Conservation (phyloP, 164 flowering plant genomes). For the Chimonanthus salicifolius region DNA sequence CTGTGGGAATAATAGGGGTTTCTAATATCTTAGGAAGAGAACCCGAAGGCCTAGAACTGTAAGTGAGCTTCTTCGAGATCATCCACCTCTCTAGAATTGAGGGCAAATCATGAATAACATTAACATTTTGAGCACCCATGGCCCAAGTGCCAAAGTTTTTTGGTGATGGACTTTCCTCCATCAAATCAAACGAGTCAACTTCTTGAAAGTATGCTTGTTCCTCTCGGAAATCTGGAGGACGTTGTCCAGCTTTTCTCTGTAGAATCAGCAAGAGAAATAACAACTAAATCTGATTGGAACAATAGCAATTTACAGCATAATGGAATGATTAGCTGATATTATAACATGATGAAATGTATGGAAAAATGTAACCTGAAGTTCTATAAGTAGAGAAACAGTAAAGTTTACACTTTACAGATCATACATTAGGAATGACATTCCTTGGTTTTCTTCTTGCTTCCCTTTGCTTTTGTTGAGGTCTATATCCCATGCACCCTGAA, state of each 20-base stretch:
- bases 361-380: neutral
- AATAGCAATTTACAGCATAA: neutral
- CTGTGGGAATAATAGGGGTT: constrained; percentile 35
- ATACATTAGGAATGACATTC: constrained; percentile 59
- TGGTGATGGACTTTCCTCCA: constrained; percentile 96
- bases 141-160: constrained; percentile 63
- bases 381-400: constrained; percentile 1
- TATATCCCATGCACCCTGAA: constrained; percentile 31
- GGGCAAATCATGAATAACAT: constrained; percentile 42
- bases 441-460: constrained; percentile 45
- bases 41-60: constrained; percentile 38
- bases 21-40: constrained; percentile 55
- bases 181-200: constrained; percentile 76
- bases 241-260: constrained; percentile 44
- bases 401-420: constrained; percentile 3
- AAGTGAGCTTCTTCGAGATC: constrained; percentile 39
- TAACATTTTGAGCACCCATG: constrained; percentile 33
- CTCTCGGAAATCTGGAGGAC: constrained; percentile 50
- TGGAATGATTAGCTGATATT: neutral
- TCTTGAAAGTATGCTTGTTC: constrained; percentile 80
- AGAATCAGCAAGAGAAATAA: neutral
- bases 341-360: neutral
- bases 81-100: constrained; percentile 68
- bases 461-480: constrained; percentile 29
- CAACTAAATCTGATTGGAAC: neutral